A percentile compares a stretch with the other conserved stretches of the same genome.
These are phyloP conservation scores for Polyporus arcularius DNA, from an alignment of 768 basidiomycete genomes.

Conservation along the genomic window DNA sequence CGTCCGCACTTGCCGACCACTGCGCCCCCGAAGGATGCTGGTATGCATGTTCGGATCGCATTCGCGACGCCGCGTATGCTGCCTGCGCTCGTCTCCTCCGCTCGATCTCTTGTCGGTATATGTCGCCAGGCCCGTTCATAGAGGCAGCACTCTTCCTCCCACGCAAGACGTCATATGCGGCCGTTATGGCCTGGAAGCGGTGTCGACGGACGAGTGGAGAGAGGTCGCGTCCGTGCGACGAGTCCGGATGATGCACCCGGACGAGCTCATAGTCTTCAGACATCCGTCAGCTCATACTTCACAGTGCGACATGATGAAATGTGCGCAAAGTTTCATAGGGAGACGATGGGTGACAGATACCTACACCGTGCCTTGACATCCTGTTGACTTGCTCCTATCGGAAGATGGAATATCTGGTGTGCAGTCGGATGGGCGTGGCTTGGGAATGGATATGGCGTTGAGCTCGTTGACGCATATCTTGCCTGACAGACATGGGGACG, in stretches of 20 bases:
- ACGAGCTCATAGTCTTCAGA: conserved; percentile 74
- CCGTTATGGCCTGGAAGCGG: conserved; percentile 64
- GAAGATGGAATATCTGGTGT: conserved; percentile 73
- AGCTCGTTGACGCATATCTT: conserved; percentile 25
- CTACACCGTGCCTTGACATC: conserved; percentile 71
- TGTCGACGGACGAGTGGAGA: conserved; percentile 50
- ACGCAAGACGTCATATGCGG: conserved; percentile 62
- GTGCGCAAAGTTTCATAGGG: neutral
- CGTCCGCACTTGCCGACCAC: conserved; percentile 39
- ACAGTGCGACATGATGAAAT: neutral
- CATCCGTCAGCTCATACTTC: neutral
- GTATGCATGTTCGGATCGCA: conserved; percentile 29
- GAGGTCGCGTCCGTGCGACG: conserved; percentile 42
- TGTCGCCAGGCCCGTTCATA: conserved; percentile 35
- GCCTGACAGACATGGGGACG: conserved; percentile 1
- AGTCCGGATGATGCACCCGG: conserved; percentile 72
- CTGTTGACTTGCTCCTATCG: conserved; percentile 50
- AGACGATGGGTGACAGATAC: conserved; percentile 25
- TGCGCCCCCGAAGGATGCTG: conserved; percentile 19
- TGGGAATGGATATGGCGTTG: conserved; percentile 51
- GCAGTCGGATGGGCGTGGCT: conserved; percentile 55
- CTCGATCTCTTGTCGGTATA: conserved; percentile 53
- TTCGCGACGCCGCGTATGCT: conserved; percentile 33
- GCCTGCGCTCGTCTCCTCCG: conserved; percentile 40
- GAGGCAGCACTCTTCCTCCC: conserved; percentile 31